phyloP scores from a whole-genome alignment of 2,329 filamentous ascomycete species.

The Hymenoscyphus linearis region DNA sequence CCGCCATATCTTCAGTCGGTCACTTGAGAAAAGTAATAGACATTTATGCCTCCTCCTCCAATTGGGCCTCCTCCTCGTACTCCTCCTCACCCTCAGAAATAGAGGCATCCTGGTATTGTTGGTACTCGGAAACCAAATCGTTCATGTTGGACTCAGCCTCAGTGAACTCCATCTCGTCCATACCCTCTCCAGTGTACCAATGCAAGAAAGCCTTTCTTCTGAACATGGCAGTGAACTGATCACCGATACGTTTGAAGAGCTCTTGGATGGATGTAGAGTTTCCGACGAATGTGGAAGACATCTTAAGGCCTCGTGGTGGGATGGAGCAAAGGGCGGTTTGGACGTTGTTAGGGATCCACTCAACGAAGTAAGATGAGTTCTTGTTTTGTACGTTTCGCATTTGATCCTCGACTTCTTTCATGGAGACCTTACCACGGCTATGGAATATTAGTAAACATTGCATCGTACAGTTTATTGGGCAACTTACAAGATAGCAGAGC shows the following conservation, averaged over 20 bases:
- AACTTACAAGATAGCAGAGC: conserved; percentile 83
- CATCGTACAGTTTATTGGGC: not conserved
- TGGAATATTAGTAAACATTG: conserved; percentile 30
- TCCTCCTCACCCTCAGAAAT: conserved; percentile 97
- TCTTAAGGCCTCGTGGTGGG: conserved; percentile 94
- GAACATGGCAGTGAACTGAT: conserved; percentile 99
- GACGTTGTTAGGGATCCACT: conserved; percentile 99
- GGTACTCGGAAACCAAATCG: conserved; percentile 98
- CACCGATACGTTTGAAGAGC: conserved; percentile 99
- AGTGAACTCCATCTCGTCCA: conserved; percentile 99
- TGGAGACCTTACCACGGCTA: conserved; percentile 96
- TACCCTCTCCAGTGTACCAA: conserved; percentile 99
- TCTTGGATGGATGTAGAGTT: conserved; percentile 99
- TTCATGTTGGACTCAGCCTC: conserved; percentile 99
- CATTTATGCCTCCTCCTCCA: conserved; percentile 59
- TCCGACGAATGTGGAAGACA: conserved; percentile 98
- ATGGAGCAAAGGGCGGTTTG: conserved; percentile 99
- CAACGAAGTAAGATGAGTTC: conserved; percentile 99
- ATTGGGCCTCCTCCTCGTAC: conserved; percentile 71
- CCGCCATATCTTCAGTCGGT: conserved; percentile 16
- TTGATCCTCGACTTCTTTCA: conserved; percentile 99
- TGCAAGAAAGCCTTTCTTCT: conserved; percentile 99
- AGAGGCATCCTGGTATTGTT: conserved; percentile 99
- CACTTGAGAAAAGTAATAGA: conserved; percentile 13
- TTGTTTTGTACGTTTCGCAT: conserved; percentile 99